Percentiles rank a stretch among this genome's conserved stretches.
Evolutionary conservation across 2,329 filamentous ascomycete genomes (phyloP).

Genomic region (Fusarium hainanense): DNA sequence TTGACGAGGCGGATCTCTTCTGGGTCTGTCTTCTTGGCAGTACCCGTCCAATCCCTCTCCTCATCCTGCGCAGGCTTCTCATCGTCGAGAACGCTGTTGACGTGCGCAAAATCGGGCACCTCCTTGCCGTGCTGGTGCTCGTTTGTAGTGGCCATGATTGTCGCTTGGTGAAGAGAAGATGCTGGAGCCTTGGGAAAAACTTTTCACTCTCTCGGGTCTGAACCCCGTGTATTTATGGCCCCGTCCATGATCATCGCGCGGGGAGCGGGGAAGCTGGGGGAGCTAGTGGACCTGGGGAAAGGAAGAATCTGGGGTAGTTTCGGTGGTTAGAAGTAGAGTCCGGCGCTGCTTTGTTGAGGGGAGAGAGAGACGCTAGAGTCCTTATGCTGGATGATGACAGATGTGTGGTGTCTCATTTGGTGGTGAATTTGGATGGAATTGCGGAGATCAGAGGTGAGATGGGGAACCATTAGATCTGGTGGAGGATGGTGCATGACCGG

Average conservation of each 20-base stretch:
- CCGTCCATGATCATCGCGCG: constrained; percentile 21
- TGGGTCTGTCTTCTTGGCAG: constrained; percentile 53
- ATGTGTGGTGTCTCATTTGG: constrained; percentile 12
- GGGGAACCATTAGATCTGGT: not conserved
- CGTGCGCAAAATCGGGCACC: constrained; percentile 33
- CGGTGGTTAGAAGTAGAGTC: constrained; percentile 35
- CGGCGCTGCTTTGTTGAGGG: constrained; percentile 8
- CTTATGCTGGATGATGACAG: not conserved
- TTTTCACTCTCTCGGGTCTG: not conserved
- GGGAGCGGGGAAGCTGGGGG: constrained; percentile 35
- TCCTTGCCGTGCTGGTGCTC: constrained; percentile 21
- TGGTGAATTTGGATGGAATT: not conserved
- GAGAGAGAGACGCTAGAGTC: not conserved
- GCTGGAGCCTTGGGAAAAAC: not conserved
- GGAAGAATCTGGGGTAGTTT: constrained; percentile 2
- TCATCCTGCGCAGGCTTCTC: constrained; percentile 37
- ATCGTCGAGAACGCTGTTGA: constrained; percentile 41
- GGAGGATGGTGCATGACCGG: not conserved
- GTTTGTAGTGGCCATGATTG: constrained; percentile 17
- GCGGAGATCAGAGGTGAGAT: constrained; percentile 20
- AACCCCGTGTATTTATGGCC: constrained; percentile 33
- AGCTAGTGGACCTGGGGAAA: constrained; percentile 17
- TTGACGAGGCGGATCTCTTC: constrained; percentile 54
- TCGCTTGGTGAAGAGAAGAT: not conserved
- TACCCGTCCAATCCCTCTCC: constrained; percentile 53